Evolutionary conservation across 169 alveolate genomes (phyloP).

Genomic region (Plasmodium berghei): DNA sequence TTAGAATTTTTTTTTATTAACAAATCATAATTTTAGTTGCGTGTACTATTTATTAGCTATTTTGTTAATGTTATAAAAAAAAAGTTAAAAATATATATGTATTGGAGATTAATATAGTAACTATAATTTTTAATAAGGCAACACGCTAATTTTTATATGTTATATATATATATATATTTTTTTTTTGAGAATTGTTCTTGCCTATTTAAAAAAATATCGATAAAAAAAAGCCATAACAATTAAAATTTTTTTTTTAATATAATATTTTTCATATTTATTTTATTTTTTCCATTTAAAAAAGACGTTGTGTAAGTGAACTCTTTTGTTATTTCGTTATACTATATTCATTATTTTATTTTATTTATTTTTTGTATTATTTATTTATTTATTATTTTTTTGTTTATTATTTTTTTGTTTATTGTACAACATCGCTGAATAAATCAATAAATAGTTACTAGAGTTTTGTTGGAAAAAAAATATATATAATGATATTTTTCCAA

Average conservation of each 20-base stretch:
- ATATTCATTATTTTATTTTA: conserved; percentile 1
- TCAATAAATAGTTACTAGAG: background rate
- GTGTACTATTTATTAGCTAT: conserved; percentile 63
- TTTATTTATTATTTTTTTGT: background rate
- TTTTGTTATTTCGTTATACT: conserved; percentile 11
- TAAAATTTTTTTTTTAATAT: conserved; percentile 8
- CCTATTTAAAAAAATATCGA: conserved; percentile 20
- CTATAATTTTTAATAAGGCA: conserved; percentile 50
- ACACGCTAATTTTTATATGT: conserved; percentile 31
- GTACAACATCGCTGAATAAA: conserved; percentile 11
- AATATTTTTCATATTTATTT: conserved; percentile 14
- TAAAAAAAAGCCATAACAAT: conserved; percentile 27
- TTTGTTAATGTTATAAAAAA: conserved; percentile 10
- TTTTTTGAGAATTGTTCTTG: conserved; percentile 8
- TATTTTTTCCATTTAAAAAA: conserved; percentile 37
- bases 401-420: conserved; percentile 5
- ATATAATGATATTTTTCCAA: conserved; percentile 6
- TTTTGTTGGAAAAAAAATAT: background rate
- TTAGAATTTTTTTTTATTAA: conserved; percentile 53
- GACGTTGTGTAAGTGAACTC: conserved; percentile 5
- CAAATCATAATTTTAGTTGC: conserved; percentile 32
- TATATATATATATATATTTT: conserved; percentile 26
- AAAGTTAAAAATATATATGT: background rate
- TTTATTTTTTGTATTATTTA: background rate
- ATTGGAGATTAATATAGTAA: background rate